Conservation (phyloP, 2,329 filamentous ascomycete species). For the Daldinia sp. region DNA sequence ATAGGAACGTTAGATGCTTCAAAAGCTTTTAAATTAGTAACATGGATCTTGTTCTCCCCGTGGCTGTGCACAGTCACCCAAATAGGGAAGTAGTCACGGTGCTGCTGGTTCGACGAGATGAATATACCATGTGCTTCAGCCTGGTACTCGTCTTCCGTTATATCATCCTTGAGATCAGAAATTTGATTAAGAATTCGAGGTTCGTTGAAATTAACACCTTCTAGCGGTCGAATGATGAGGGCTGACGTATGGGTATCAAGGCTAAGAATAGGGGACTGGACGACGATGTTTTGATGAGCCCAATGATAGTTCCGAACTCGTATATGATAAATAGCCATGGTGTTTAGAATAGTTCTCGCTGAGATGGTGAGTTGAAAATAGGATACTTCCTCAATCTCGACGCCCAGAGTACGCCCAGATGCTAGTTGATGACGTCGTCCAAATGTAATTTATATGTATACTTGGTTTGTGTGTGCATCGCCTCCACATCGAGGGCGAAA, state of each 20-base stretch:
- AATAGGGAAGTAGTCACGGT: constrained; percentile 29
- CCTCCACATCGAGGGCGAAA: neutral
- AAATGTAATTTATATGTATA: neutral
- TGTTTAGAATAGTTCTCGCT: neutral
- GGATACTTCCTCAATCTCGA: neutral
- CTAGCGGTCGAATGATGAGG: constrained; percentile 36
- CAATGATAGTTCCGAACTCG: constrained; percentile 40
- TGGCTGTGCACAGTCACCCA: constrained; percentile 38
- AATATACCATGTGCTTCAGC: constrained; percentile 42
- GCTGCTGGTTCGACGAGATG: constrained; percentile 15
- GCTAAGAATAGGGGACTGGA: constrained; percentile 39
- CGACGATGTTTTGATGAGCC: constrained; percentile 31
- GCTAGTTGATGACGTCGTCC: neutral
- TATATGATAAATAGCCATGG: constrained; percentile 33
- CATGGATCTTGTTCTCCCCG: constrained; percentile 22
- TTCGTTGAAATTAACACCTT: constrained; percentile 34
- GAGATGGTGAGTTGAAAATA: neutral
- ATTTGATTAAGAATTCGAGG: constrained; percentile 29
- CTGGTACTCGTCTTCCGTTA: constrained; percentile 15
- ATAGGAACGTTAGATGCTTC: constrained; percentile 24
- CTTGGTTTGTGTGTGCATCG: neutral
- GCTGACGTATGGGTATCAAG: constrained; percentile 11
- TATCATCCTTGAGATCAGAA: constrained; percentile 30
- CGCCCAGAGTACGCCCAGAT: neutral
- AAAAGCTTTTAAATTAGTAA: constrained; percentile 37